phyloP scores from a whole-genome alignment of 1,284 basidiomycete species.

The Rhodofomes roseus region DNA sequence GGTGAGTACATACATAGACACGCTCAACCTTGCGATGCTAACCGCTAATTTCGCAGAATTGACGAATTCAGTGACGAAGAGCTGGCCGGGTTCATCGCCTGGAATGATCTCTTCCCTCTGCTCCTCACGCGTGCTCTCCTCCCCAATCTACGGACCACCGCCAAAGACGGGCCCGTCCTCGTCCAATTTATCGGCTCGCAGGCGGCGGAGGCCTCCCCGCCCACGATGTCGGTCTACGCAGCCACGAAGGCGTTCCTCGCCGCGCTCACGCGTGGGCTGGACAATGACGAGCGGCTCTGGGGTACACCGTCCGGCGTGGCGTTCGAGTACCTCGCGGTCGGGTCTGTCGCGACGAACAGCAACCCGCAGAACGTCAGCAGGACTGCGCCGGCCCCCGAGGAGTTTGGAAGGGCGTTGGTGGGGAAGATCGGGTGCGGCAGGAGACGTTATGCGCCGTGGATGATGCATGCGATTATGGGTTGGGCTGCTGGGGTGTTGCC shows the following conservation, averaged over 20 bases:
- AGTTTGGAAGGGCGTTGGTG: conserved; percentile 17
- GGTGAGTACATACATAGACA: neutral
- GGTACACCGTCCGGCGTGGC: conserved; percentile 18
- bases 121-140: conserved; percentile 26
- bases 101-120: conserved; percentile 24
- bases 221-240: conserved; percentile 23
- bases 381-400: conserved; percentile 14
- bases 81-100: conserved; percentile 13
- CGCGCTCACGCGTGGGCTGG: conserved; percentile 20
- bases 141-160: conserved; percentile 20
- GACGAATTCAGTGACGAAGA: conserved; percentile 18
- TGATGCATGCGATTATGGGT: neutral
- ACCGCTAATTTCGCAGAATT: conserved; percentile 8
- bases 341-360: conserved; percentile 17
- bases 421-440: neutral
- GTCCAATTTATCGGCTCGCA: conserved; percentile 24
- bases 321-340: conserved; percentile 21
- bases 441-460: neutral
- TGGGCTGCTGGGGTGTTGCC: neutral
- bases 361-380: conserved; percentile 5
- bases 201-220: conserved; percentile 15
- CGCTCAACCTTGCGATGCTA: neutral
- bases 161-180: conserved; percentile 19
- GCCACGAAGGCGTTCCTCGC: conserved; percentile 23
- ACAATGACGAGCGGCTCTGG: conserved; percentile 22